Percentiles rank a stretch among this genome's conserved stretches.
phyloP scores from a whole-genome alignment of 192 early-diverging fungal species.

The Coemansia sp. region DNA sequence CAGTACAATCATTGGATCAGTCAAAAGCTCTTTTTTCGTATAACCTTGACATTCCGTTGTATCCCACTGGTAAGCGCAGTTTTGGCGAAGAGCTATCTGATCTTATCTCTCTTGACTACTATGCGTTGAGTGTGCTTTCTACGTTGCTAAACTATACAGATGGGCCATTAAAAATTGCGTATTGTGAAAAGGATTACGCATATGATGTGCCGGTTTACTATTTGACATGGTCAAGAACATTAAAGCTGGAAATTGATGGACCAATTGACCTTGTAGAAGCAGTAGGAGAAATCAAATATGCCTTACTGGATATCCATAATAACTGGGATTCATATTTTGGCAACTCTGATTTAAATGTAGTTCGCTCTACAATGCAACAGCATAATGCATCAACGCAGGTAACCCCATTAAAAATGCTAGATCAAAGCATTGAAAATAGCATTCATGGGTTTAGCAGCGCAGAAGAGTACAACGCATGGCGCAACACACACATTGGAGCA shows the following conservation, averaged over 20 bases:
- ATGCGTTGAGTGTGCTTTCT: constrained; percentile 61
- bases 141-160: constrained; percentile 72
- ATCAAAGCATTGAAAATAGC: constrained; percentile 10
- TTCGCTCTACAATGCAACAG: constrained; percentile 30
- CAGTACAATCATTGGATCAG: constrained; percentile 52
- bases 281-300: constrained; percentile 21
- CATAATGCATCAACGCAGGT: constrained; percentile 4
- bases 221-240: constrained; percentile 61
- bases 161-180: constrained; percentile 74
- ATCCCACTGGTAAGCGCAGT: constrained; percentile 13
- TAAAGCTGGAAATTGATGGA: constrained; percentile 31
- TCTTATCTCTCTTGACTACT: constrained; percentile 53
- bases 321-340: constrained; percentile 42
- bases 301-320: constrained; percentile 13
- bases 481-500: constrained; percentile 24
- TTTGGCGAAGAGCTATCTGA: constrained; percentile 41
- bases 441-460: constrained; percentile 34
- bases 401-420: constrained; percentile 23
- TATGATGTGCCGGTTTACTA: constrained; percentile 66
- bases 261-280: constrained; percentile 39
- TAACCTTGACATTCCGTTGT: constrained; percentile 36
- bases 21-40: constrained; percentile 47
- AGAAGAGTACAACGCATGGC: constrained; percentile 18
- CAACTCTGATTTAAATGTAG: constrained; percentile 44
- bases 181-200: constrained; percentile 75